These are phyloP conservation scores for Boletus rufocinnamomeus DNA, from an alignment of 768 basidiomycete genomes.

Conservation along the genomic window DNA sequence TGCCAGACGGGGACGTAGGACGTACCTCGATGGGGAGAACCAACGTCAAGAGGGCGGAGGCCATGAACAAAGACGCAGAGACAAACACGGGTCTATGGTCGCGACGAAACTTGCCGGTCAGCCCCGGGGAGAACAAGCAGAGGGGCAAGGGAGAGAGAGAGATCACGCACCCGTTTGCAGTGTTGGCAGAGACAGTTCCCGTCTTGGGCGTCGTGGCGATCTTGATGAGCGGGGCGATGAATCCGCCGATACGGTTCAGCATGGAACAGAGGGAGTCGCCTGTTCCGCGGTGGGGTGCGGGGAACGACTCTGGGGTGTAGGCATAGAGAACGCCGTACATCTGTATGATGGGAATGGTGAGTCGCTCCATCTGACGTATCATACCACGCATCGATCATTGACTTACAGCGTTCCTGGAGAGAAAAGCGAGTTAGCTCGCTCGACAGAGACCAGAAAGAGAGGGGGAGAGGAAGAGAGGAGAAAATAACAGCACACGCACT, in stretches of 20 bases:
- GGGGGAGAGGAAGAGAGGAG: too few relatives aligned
- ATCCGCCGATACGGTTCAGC: slow-evolving; percentile 49
- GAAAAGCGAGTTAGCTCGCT: not conserved
- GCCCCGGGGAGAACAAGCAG: not conserved
- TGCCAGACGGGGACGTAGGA: not conserved
- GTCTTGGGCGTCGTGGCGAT: slow-evolving; percentile 42
- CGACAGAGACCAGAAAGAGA: too few relatives aligned
- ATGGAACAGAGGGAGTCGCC: slow-evolving; percentile 52
- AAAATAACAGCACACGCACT: slow-evolving; percentile 33
- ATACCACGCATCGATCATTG: not conserved
- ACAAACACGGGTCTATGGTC: slow-evolving; percentile 44
- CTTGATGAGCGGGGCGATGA: slow-evolving; percentile 52
- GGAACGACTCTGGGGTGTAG: slow-evolving; percentile 62
- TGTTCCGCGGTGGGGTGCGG: slow-evolving; percentile 56
- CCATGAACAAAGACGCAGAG: slow-evolving; percentile 47
- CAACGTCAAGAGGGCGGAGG: slow-evolving; percentile 42
- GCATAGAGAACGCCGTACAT: slow-evolving; percentile 58
- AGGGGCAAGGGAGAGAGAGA: too few relatives aligned
- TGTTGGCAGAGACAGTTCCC: slow-evolving; percentile 32
- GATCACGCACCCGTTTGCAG: slow-evolving; percentile 39
- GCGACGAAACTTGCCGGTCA: not conserved
- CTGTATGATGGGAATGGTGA: slow-evolving; percentile 16
- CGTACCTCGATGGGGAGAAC: slow-evolving; percentile 50
- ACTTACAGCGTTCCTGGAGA: slow-evolving; percentile 39
- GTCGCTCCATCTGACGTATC: not conserved